These are phyloP conservation scores for Kodamaea kakaduensis DNA, from an alignment of 805 yeast genomes.

Conservation along the genomic window DNA sequence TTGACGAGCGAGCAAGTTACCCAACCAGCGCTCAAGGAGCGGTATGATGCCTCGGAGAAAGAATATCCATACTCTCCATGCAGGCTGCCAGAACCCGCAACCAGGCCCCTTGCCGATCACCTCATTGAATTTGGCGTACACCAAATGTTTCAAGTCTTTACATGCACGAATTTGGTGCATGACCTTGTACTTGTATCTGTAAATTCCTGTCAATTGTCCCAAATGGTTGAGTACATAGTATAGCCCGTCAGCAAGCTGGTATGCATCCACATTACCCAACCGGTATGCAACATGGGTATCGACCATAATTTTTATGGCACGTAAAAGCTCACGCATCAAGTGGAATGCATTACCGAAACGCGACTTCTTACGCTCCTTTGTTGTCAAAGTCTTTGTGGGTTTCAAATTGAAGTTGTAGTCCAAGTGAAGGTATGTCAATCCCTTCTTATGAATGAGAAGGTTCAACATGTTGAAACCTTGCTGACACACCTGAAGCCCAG, in stretches of 20 bases:
- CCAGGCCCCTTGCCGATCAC: slow-evolving; percentile 98
- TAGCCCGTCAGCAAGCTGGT: slow-evolving; percentile 91
- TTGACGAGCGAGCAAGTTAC: slow-evolving; percentile 85
- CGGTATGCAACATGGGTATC: slow-evolving; percentile 93
- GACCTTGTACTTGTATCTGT: slow-evolving; percentile 93
- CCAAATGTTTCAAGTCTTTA: slow-evolving; percentile 90
- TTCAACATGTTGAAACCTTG: slow-evolving; percentile 96
- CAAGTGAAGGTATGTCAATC: slow-evolving; percentile 85
- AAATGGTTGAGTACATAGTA: slow-evolving; percentile 87
- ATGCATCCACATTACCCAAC: slow-evolving; percentile 87
- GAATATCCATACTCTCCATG: slow-evolving; percentile 95
- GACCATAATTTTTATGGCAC: slow-evolving; percentile 79
- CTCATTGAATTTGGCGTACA: slow-evolving; percentile 77
- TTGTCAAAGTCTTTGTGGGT: slow-evolving; percentile 93
- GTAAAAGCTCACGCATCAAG: slow-evolving; percentile 80
- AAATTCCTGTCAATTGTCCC: slow-evolving; percentile 95
- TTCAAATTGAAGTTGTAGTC: slow-evolving; percentile 94
- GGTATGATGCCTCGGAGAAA: slow-evolving; percentile 92
- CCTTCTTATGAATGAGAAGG: slow-evolving; percentile 82
- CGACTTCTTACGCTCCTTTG: slow-evolving; percentile 93
- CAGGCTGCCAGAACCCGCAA: slow-evolving; percentile 98
- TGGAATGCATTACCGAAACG: slow-evolving; percentile 97
- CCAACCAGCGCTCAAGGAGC: slow-evolving; percentile 89
- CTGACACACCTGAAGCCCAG: slow-evolving; percentile 87
- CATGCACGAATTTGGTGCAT: slow-evolving; percentile 98